Base-by-base conservation (phyloP, 2,329 filamentous ascomycete genomes). In the Aspergillus ustus region DNA sequence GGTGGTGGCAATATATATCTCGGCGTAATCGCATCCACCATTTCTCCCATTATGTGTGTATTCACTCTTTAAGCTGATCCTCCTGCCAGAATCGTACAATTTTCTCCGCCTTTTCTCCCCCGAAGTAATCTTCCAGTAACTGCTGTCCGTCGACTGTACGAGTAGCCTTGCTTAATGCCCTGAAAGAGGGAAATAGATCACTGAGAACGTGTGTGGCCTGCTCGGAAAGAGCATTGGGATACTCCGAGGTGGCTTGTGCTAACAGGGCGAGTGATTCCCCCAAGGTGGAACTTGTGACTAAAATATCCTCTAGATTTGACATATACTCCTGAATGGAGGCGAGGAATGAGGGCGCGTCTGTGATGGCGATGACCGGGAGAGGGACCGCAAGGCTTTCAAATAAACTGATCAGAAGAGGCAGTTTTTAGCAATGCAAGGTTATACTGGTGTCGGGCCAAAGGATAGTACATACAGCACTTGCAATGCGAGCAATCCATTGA, bases 41-140 rank as follows among this genome's bases (percentile, higher is more conserved):
- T 7, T 31, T 20, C 7, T 4, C 29, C 25, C 4, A 34, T 34
- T 5, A 13, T n/a, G n/a, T n/a, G n/a, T n/a, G n/a, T n/a, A n/a
- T 25, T 50, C 57, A 77, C 29, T 74, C 72, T 31, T 66, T 60
- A 25, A 62, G 57, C 63, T 66, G 69, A 63, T 78, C 75, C 43
- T 70, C 66, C 29, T 57, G 63, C 77, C 78, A 81, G 62, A 79
- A 80, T 13, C 70, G 69, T n/a, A 74, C 54, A 48, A 80, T 67
- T n/a, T 71, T 69, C 25, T 31, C 57, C 17, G 64, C 73, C 43
- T 69, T 65, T 22, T 68, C 67, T 20, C 71, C 66, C 4, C 74
- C 77, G 2, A 80, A 63, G 48, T 78, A 73, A 28, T 72, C 70
- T 20, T 63, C 63, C 55, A 81, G 56, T 28, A 69, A 37, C 40